These are phyloP conservation scores for Echites panduratus DNA, from an alignment of 257 asterid genomes.

Conservation along the genomic window DNA sequence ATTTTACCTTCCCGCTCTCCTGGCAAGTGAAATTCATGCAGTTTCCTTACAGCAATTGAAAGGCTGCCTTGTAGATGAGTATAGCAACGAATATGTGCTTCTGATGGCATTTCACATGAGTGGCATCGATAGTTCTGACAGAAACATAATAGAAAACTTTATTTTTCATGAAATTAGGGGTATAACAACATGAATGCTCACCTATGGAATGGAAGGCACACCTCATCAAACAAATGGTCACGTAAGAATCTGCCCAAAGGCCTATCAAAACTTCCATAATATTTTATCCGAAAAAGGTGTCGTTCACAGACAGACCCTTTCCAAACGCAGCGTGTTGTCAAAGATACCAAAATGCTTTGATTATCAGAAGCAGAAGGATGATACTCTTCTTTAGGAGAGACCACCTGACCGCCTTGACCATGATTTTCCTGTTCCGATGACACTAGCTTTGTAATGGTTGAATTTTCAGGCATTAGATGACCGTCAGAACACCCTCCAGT, in stretches of 20 bases:
- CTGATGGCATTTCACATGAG: slow-evolving; percentile 70
- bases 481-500: slow-evolving; percentile 30
- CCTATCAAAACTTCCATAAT: slow-evolving; percentile 65
- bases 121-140: slow-evolving; percentile 50
- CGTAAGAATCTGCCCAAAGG: slow-evolving; percentile 67
- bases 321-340: slow-evolving; percentile 61
- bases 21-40: slow-evolving; percentile 45
- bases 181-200: not conserved
- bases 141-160: slow-evolving; percentile 17
- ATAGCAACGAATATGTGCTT: slow-evolving; percentile 71
- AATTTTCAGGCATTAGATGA: slow-evolving; percentile 21
- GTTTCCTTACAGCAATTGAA: slow-evolving; percentile 58
- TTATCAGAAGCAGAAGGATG: slow-evolving; percentile 59
- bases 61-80: slow-evolving; percentile 78
- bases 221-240: slow-evolving; percentile 70
- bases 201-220: slow-evolving; percentile 21
- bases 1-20: slow-evolving; percentile 65
- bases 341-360: slow-evolving; percentile 78
- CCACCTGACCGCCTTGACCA: slow-evolving; percentile 26
- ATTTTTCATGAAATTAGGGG: not conserved
- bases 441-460: slow-evolving; percentile 22
- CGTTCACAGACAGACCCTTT: slow-evolving; percentile 74
- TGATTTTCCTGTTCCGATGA: slow-evolving; percentile 25
- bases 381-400: slow-evolving; percentile 46
- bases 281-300: slow-evolving; percentile 68